Percentiles rank a stretch among this genome's conserved stretches.
Conservation (phyloP, 202 grass and related monocot species). For the Zoysia matrella region DNA sequence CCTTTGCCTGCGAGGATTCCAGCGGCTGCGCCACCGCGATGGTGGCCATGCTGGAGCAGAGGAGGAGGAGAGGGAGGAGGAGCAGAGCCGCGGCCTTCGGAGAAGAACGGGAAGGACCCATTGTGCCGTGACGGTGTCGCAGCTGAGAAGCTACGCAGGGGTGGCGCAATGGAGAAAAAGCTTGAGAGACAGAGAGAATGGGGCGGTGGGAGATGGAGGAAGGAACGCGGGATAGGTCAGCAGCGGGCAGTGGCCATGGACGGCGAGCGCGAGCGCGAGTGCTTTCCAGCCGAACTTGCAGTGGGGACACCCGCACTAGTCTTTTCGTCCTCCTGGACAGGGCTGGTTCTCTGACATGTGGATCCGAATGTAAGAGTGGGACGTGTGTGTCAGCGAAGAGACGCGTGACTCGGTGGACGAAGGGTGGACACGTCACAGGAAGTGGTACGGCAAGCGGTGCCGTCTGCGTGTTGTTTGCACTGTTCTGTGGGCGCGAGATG, state of each 20-base stretch:
- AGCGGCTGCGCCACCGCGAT: slow-evolving; percentile 38
- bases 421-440: background rate
- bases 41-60: background rate
- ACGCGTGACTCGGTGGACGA: background rate
- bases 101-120: background rate
- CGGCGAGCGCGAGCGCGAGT: slow-evolving; percentile 19
- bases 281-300: slow-evolving; percentile 49
- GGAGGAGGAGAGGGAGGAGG: background rate
- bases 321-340: no score
- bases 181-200: background rate
- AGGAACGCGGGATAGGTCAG: background rate
- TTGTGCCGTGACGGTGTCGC: background rate
- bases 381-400: background rate
- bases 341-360: background rate
- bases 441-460: background rate
- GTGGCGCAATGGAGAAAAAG: slow-evolving; percentile 10
- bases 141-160: background rate
- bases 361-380: background rate
- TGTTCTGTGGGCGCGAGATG: background rate
- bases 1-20: slow-evolving; percentile 61
- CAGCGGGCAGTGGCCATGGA: slow-evolving; percentile 5
- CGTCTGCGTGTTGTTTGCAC: background rate
- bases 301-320: slow-evolving; percentile 25
- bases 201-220: background rate
- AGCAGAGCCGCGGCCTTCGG: background rate